These are phyloP conservation scores for Suhomyces prunicola DNA, from an alignment of 805 yeast genomes.

Conservation along the genomic window DNA sequence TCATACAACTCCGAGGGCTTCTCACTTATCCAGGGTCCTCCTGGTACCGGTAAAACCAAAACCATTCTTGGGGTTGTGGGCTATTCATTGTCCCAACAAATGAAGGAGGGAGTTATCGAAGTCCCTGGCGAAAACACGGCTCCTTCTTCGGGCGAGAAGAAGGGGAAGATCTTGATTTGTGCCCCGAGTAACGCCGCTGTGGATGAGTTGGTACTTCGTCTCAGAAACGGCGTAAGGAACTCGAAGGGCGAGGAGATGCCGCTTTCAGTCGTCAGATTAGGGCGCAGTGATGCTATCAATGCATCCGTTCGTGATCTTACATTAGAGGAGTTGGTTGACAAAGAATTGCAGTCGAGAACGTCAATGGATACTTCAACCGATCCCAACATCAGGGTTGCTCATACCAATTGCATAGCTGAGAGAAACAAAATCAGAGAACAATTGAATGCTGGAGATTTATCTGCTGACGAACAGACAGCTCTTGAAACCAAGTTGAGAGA, in stretches of 20 bases:
- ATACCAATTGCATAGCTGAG: slow-evolving; percentile 50
- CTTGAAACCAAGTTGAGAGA: slow-evolving; percentile 52
- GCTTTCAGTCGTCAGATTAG: slow-evolving; percentile 80
- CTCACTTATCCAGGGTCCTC: slow-evolving; percentile 95
- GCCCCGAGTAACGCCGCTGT: slow-evolving; percentile 99
- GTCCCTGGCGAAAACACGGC: slow-evolving; percentile 11
- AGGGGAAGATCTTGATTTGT: slow-evolving; percentile 72
- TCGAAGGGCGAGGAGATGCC: slow-evolving; percentile 49
- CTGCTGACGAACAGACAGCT: slow-evolving; percentile 43
- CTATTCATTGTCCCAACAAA: slow-evolving; percentile 50
- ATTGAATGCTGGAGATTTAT: slow-evolving; percentile 24
- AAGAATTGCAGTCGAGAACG: slow-evolving; percentile 41
- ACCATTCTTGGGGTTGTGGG: slow-evolving; percentile 93
- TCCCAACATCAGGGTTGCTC: slow-evolving; percentile 48
- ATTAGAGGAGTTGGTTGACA: slow-evolving; percentile 80
- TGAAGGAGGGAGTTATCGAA: slow-evolving; percentile 16
- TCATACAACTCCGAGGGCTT: slow-evolving; percentile 70
- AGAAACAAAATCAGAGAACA: slow-evolving; percentile 52
- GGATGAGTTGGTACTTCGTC: slow-evolving; percentile 85
- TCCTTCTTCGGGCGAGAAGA: slow-evolving; percentile 16
- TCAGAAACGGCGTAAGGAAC: slow-evolving; percentile 66
- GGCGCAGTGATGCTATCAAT: slow-evolving; percentile 85
- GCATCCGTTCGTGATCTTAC: slow-evolving; percentile 78
- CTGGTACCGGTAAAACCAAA: slow-evolving; percentile 95
- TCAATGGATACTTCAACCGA: slow-evolving; percentile 38